These are phyloP conservation scores for Tricholoma matsutake DNA, from an alignment of 768 basidiomycete genomes.

Conservation along the genomic window DNA sequence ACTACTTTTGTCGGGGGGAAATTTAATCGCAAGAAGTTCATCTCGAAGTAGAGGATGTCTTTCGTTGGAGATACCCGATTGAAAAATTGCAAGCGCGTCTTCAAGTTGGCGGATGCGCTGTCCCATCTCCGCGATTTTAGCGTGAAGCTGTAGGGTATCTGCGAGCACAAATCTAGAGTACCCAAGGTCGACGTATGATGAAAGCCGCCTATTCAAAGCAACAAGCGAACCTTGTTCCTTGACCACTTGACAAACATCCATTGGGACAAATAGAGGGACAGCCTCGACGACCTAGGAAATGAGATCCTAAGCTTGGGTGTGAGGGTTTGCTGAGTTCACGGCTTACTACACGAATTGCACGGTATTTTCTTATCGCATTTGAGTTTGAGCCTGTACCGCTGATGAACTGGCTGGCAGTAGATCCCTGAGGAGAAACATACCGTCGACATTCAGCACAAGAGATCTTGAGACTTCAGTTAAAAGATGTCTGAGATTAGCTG, in stretches of 20 bases:
- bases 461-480: slow-evolving; percentile 27
- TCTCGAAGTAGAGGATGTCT: slow-evolving; percentile 66
- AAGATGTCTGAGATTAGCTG: not conserved
- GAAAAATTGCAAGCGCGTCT: slow-evolving; percentile 65
- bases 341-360: slow-evolving; percentile 53
- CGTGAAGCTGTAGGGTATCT: slow-evolving; percentile 60
- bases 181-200: not conserved
- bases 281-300: slow-evolving; percentile 47
- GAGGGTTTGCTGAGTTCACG: not conserved
- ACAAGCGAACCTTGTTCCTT: slow-evolving; percentile 48
- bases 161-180: slow-evolving; percentile 49
- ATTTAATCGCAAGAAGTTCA: slow-evolving; percentile 62
- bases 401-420: slow-evolving; percentile 9
- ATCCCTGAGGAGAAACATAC: slow-evolving; percentile 21
- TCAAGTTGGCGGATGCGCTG: slow-evolving; percentile 63
- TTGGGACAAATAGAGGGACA: slow-evolving; percentile 65
- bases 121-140: slow-evolving; percentile 53
- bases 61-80: slow-evolving; percentile 61
- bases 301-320: not conserved
- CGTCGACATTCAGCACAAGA: slow-evolving; percentile 65
- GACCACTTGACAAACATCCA: slow-evolving; percentile 44
- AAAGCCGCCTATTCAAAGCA: not conserved
- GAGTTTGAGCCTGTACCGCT: slow-evolving; percentile 46
- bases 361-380: slow-evolving; percentile 65
- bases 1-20: slow-evolving; percentile 47